phyloP scores from a whole-genome alignment of 2,329 filamentous ascomycete genomes.

The Colletotrichum sublineola region DNA sequence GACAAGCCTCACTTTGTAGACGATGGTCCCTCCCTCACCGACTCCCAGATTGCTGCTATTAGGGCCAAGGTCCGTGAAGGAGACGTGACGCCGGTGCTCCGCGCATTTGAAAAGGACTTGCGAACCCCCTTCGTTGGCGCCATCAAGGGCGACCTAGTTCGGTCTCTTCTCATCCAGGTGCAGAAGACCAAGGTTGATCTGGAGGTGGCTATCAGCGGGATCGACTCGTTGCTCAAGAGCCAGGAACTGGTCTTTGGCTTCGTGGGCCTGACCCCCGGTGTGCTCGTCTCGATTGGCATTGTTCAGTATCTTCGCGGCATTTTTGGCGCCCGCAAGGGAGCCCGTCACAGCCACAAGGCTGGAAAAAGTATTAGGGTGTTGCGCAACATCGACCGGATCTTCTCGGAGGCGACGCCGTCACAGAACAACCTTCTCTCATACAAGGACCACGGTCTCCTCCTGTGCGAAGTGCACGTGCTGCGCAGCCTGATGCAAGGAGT shows the following conservation, averaged over 20 bases:
- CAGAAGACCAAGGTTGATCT: conserved; percentile 99
- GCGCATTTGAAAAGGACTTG: conserved; percentile 91
- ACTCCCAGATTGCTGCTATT: conserved; percentile 80
- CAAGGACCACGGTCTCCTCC: conserved; percentile 89
- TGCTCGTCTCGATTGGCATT: conserved; percentile 85
- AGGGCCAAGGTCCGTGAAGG: conserved; percentile 87
- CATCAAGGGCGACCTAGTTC: conserved; percentile 86
- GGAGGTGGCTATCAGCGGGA: conserved; percentile 94
- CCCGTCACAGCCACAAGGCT: conserved; percentile 73
- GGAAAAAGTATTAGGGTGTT: conserved; percentile 82
- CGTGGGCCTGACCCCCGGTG: conserved; percentile 90
- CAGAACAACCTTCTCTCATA: conserved; percentile 84
- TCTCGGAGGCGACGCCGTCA: conserved; percentile 76
- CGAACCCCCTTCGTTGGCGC: conserved; percentile 85
- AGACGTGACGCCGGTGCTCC: conserved; percentile 91
- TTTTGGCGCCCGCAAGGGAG: conserved; percentile 78
- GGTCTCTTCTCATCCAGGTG: conserved; percentile 93
- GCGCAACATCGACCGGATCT: conserved; percentile 87
- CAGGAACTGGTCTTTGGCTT: conserved; percentile 99
- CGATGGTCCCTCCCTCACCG: conserved; percentile 66
- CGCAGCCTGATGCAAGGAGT: conserved; percentile 75
- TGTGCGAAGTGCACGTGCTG: conserved; percentile 91
- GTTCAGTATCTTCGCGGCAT: conserved; percentile 78
- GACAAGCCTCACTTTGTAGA: conserved; percentile 79
- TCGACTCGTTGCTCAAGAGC: conserved; percentile 93